Percentiles rank a stretch among this genome's conserved stretches.
phyloP scores from a whole-genome alignment of 1,139 yeast genomes.

The Sugiyamaella xylanicola region DNA sequence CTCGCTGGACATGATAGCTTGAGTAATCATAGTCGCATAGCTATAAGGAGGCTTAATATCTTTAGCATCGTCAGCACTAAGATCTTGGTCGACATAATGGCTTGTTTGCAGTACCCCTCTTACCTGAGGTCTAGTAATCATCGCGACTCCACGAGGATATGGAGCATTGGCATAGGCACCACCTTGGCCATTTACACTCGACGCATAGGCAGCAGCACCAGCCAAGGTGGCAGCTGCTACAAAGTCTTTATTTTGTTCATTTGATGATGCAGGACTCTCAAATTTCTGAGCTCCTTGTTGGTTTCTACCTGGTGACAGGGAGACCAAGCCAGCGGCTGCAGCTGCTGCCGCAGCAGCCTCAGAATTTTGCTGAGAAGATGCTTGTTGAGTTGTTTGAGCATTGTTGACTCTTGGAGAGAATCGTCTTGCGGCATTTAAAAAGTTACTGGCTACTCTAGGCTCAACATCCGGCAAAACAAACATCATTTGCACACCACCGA shows the following conservation, averaged over 20 bases:
- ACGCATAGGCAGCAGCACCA: conserved; percentile 13
- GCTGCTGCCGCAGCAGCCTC: conserved; percentile 4
- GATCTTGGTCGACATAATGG: conserved; percentile 52
- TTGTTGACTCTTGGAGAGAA: neutral
- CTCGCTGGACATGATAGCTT: conserved; percentile 84
- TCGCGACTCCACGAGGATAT: conserved; percentile 47
- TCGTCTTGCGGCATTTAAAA: conserved; percentile 13
- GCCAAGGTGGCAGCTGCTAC: conserved; percentile 15
- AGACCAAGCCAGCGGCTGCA: conserved; percentile 8
- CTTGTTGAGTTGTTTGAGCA: neutral
- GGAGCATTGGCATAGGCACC: conserved; percentile 22
- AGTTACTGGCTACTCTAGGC: conserved; percentile 49
- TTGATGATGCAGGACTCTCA: neutral
- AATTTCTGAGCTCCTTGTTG: conserved; percentile 11
- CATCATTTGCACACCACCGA: conserved; percentile 99
- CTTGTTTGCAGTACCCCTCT: conserved; percentile 36
- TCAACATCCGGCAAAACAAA: conserved; percentile 90
- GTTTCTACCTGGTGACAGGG: conserved; percentile 11
- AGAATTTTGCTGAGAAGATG: neutral
- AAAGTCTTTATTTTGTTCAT: conserved; percentile 8
- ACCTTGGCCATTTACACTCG: conserved; percentile 7
- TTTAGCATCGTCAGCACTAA: conserved; percentile 85
- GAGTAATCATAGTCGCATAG: conserved; percentile 97
- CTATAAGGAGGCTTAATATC: conserved; percentile 96
- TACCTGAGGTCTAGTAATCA: conserved; percentile 44